Evolutionary conservation across 768 basidiomycete genomes (phyloP).

Genomic region (Tulasnella sp.): DNA sequence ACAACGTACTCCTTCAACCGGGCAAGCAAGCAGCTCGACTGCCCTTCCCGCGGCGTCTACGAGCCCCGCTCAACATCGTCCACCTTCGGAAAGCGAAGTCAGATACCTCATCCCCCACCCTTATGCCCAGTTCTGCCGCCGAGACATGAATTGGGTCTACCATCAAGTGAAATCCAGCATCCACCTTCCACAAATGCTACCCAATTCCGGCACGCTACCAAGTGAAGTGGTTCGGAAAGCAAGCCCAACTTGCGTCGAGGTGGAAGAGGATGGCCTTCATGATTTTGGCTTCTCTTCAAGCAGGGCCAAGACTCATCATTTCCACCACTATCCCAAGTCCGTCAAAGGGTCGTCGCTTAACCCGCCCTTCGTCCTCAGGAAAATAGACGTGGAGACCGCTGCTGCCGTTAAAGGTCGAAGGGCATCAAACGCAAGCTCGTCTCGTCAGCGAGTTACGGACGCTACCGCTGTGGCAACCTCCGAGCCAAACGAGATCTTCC

Average conservation of each 20-base stretch:
- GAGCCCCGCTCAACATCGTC: not conserved
- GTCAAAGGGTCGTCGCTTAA: constrained; percentile 62
- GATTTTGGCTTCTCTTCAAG: constrained; percentile 34
- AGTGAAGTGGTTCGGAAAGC: constrained; percentile 37
- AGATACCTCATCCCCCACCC: constrained; percentile 70
- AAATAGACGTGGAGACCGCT: not conserved
- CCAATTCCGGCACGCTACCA: constrained; percentile 40
- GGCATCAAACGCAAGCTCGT: constrained; percentile 46
- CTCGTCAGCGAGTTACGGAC: constrained; percentile 31
- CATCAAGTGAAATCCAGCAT: constrained; percentile 51
- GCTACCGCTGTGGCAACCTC: constrained; percentile 17
- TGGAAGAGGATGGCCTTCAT: constrained; percentile 38
- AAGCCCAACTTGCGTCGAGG: constrained; percentile 47
- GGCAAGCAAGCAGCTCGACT: no score
- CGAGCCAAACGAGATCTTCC: constrained; percentile 37
- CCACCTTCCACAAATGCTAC: constrained; percentile 45
- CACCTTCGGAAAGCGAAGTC: constrained; percentile 48
- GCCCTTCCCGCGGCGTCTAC: not conserved
- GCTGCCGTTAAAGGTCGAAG: not conserved
- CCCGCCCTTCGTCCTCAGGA: constrained; percentile 44
- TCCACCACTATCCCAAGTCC: constrained; percentile 63
- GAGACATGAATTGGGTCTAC: constrained; percentile 77
- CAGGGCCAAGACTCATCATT: constrained; percentile 58
- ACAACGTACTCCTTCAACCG: not conserved
- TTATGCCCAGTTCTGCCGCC: constrained; percentile 73